phyloP scores from a whole-genome alignment of 2,329 filamentous ascomycete species.

The Pseudogymnoascus verrucosus region DNA sequence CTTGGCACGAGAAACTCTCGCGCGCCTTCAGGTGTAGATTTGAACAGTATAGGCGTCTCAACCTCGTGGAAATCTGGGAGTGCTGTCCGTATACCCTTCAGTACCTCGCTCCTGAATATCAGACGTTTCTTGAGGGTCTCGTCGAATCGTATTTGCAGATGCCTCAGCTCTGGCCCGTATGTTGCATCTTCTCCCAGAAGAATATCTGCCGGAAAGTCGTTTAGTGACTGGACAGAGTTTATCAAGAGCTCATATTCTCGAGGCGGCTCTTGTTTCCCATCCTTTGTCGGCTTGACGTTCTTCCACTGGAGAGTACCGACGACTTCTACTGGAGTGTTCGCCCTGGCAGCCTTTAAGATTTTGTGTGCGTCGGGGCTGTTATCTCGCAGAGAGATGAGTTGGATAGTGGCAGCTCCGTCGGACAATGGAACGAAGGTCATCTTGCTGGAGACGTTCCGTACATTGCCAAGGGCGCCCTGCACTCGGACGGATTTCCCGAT shows the following conservation, averaged over 20 bases:
- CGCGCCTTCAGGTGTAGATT: constrained; percentile 92
- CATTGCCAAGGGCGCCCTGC: constrained; percentile 19
- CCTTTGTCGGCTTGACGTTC: constrained; percentile 3
- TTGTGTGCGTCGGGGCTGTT: not conserved
- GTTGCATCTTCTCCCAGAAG: constrained; percentile 64
- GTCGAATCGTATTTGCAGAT: constrained; percentile 78
- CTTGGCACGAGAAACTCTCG: constrained; percentile 92
- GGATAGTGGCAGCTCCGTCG: constrained; percentile 9
- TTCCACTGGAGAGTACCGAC: constrained; percentile 11
- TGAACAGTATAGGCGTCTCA: constrained; percentile 92
- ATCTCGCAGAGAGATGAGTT: constrained; percentile 3
- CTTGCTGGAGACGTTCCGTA: constrained; percentile 8
- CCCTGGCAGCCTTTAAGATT: constrained; percentile 1
- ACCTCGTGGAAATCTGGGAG: constrained; percentile 44
- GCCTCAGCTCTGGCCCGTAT: constrained; percentile 67
- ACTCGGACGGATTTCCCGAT: constrained; percentile 16
- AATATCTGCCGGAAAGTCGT: constrained; percentile 65
- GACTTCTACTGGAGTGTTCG: constrained; percentile 14
- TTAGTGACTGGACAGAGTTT: constrained; percentile 57
- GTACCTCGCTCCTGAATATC: constrained; percentile 54
- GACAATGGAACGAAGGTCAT: constrained; percentile 8
- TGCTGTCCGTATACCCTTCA: not conserved
- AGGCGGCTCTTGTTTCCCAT: constrained; percentile 2
- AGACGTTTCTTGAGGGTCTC: constrained; percentile 59
- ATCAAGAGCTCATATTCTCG: constrained; percentile 50